phyloP scores from a whole-genome alignment of 805 yeast species.

The Priceomyces haplophilus region DNA sequence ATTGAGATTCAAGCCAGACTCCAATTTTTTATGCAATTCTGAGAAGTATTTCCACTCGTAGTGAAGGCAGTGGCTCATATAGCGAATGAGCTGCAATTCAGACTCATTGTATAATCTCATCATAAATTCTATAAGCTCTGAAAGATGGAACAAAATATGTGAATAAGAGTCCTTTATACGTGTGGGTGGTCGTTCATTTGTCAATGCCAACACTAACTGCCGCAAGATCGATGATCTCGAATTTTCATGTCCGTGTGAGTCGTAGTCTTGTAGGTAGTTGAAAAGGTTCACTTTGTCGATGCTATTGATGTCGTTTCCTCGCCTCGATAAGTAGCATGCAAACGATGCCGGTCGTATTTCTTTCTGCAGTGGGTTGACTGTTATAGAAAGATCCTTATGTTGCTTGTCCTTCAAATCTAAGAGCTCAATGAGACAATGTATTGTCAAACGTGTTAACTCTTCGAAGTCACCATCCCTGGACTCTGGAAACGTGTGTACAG shows the following conservation, averaged over 20 bases:
- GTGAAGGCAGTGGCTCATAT: constrained; percentile 17
- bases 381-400: constrained; percentile 9
- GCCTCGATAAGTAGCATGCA: constrained; percentile 8
- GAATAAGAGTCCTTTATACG: constrained; percentile 19
- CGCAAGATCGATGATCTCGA: constrained; percentile 3
- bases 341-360: constrained; percentile 8
- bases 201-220: constrained; percentile 3
- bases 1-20: constrained; percentile 11
- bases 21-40: constrained; percentile 15
- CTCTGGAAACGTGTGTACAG: constrained; percentile 11
- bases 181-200: constrained; percentile 11
- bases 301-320: background rate
- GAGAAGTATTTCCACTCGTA: constrained; percentile 17
- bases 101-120: constrained; percentile 15
- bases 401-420: constrained; percentile 15
- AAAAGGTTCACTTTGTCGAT: constrained; percentile 5
- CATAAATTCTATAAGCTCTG: constrained; percentile 17
- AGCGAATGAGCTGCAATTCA: constrained; percentile 14
- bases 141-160: constrained; percentile 13
- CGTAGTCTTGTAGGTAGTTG: constrained; percentile 3
- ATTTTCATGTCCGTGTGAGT: constrained; percentile 1
- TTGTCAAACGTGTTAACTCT: constrained; percentile 12
- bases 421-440: constrained; percentile 13
- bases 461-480: constrained; percentile 11
- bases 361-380: constrained; percentile 2